A percentile compares a stretch with the other conserved stretches of the same genome.
Evolutionary conservation across 1,139 yeast genomes (phyloP).

Genomic region (Saccharomycopsis crataegensis): DNA sequence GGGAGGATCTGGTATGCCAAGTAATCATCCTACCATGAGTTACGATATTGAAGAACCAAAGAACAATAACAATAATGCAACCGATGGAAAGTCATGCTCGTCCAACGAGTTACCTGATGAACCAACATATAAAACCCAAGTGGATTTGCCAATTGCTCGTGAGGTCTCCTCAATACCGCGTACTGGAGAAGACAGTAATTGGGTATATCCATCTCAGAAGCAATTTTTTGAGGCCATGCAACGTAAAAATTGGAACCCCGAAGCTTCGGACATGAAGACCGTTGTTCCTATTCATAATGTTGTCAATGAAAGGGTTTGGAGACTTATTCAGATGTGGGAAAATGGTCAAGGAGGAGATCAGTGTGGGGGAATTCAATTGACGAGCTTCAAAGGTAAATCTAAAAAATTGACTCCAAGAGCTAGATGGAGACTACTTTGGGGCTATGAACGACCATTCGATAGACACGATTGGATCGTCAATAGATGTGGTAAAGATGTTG

Average conservation of each 20-base stretch:
- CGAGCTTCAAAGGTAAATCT: constrained; percentile 86
- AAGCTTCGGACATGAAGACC: constrained; percentile 74
- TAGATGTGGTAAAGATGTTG: constrained; percentile 76
- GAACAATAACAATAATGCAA: constrained; percentile 22
- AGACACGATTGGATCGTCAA: constrained; percentile 95
- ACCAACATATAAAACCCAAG: constrained; percentile 29
- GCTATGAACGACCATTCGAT: constrained; percentile 80
- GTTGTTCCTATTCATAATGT: constrained; percentile 93
- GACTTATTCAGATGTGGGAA: constrained; percentile 81
- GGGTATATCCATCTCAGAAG: constrained; percentile 95
- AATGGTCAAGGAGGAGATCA: constrained; percentile 46
- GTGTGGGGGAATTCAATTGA: constrained; percentile 82
- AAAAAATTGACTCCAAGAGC: constrained; percentile 86
- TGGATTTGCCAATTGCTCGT: constrained; percentile 54
- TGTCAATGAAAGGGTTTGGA: constrained; percentile 93
- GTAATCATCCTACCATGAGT: background rate
- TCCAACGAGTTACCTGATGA: constrained; percentile 33
- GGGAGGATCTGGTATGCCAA: constrained; percentile 3
- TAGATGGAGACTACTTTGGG: constrained; percentile 58
- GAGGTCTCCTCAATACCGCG: constrained; percentile 83
- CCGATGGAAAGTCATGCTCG: constrained; percentile 34
- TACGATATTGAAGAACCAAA: constrained; percentile 23
- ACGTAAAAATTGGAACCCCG: constrained; percentile 83
- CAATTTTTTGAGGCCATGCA: constrained; percentile 94
- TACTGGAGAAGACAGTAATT: constrained; percentile 53